These are phyloP conservation scores for Ogataea degrootiae DNA, from an alignment of 805 yeast species.

Conservation along the genomic window DNA sequence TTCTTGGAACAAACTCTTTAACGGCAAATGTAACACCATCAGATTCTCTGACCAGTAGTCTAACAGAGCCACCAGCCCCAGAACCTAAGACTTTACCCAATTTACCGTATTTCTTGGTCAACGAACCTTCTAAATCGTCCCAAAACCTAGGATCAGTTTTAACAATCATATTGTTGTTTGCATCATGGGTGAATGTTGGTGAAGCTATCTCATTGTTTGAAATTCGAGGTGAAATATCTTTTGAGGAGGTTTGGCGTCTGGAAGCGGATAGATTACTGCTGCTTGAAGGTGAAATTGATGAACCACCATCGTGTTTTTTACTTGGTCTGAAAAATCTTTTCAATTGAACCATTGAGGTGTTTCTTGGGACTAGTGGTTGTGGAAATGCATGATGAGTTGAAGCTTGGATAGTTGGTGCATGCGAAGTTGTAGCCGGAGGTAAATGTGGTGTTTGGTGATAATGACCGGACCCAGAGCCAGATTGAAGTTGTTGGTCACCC, in stretches of 20 bases:
- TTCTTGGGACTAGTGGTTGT: constrained; percentile 2
- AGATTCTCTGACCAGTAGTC: constrained; percentile 59
- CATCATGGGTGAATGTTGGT: constrained; percentile 36
- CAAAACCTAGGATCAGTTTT: constrained; percentile 33
- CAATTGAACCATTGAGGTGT: constrained; percentile 60
- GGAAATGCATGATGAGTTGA: background rate
- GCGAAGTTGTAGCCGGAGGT: constrained; percentile 5
- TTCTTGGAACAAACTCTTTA: constrained; percentile 71
- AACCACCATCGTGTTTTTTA: constrained; percentile 21
- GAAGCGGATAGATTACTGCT: constrained; percentile 4
- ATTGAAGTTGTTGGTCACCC: constrained; percentile 4
- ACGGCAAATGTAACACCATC: constrained; percentile 78
- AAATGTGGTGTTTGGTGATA: constrained; percentile 16
- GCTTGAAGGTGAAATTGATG: constrained; percentile 6
- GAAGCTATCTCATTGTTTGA: constrained; percentile 23
- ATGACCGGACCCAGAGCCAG: constrained; percentile 2
- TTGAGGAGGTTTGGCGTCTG: constrained; percentile 18
- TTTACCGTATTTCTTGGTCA: constrained; percentile 62
- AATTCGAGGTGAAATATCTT: constrained; percentile 15
- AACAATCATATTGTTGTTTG: constrained; percentile 36
- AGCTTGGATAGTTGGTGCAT: background rate
- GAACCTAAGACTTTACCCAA: constrained; percentile 73
- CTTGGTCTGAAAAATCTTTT: constrained; percentile 68
- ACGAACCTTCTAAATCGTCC: constrained; percentile 49
- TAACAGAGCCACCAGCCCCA: constrained; percentile 88